Percentiles rank a stretch among this genome's conserved stretches.
phyloP scores from a whole-genome alignment of 73 alveolate genomes.

The Paraurostyla sp. region DNA sequence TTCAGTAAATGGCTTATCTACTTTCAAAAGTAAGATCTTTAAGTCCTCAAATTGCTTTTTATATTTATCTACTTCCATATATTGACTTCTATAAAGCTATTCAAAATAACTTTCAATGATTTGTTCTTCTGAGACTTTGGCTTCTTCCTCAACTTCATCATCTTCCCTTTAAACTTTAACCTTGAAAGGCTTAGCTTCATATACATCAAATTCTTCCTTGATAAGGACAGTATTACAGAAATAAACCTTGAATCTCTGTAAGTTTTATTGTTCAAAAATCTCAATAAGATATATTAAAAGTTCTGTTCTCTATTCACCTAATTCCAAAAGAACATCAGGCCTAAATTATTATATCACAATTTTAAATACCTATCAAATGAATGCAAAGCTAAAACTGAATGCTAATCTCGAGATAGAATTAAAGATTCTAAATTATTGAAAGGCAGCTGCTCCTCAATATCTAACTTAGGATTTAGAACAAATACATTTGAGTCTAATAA shows the following conservation, averaged over 20 bases:
- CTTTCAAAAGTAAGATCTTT: neutral
- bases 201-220: slow-evolving; percentile 38
- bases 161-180: neutral
- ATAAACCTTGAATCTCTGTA: slow-evolving; percentile 37
- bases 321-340: slow-evolving; percentile 40
- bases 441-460: neutral
- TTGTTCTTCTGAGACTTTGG: slow-evolving; percentile 8
- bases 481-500: neutral
- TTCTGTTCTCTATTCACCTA: slow-evolving; percentile 25
- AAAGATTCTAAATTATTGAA: slow-evolving; percentile 9
- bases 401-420: slow-evolving; percentile 21
- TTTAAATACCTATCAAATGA: slow-evolving; percentile 20
- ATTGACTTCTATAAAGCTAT: neutral
- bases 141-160: neutral
- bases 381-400: slow-evolving; percentile 40
- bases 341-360: neutral
- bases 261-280: neutral
- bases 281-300: neutral
- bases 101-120: slow-evolving; percentile 11
- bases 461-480: neutral
- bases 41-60: slow-evolving; percentile 8
- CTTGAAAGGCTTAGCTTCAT: neutral
- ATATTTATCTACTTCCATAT: slow-evolving; percentile 4
- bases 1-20: slow-evolving; percentile 19
- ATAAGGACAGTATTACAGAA: slow-evolving; percentile 1